Evolutionary conservation across 2,329 filamentous ascomycete genomes (phyloP).

Genomic region (Venturia nashicola): DNA sequence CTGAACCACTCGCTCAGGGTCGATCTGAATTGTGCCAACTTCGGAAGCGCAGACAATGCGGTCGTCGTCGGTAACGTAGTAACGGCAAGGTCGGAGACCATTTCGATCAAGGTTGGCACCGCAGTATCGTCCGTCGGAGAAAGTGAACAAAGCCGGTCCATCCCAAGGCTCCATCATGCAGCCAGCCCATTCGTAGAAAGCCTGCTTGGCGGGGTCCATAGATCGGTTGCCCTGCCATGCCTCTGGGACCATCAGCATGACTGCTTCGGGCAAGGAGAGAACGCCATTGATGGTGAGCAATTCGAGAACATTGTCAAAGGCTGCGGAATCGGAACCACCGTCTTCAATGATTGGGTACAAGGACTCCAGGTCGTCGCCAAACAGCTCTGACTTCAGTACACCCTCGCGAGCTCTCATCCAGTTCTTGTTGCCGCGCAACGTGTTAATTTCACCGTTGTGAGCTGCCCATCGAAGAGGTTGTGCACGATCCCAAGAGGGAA

Average conservation of each 20-base stretch:
- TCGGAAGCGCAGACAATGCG: constrained; percentile 95
- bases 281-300: constrained; percentile 91
- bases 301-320: constrained; percentile 94
- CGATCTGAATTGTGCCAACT: constrained; percentile 84
- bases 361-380: constrained; percentile 79
- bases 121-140: constrained; percentile 91
- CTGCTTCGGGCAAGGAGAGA: constrained; percentile 83
- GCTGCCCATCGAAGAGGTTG: constrained; percentile 94
- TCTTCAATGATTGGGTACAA: constrained; percentile 95
- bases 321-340: constrained; percentile 90
- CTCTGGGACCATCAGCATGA: constrained; percentile 98
- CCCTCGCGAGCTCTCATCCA: constrained; percentile 98
- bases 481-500: constrained; percentile 95
- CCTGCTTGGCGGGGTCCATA: constrained; percentile 91
- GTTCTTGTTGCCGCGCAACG: constrained; percentile 94
- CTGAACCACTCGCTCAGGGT: constrained; percentile 79
- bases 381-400: constrained; percentile 83
- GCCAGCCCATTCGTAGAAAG: constrained; percentile 97
- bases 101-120: constrained; percentile 96
- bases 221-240: constrained; percentile 89
- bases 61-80: constrained; percentile 94
- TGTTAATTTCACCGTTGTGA: constrained; percentile 98
- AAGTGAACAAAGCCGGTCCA: constrained; percentile 90
- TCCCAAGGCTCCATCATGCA: constrained; percentile 99
- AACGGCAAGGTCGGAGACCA: constrained; percentile 86